phyloP scores from a whole-genome alignment of 2,329 filamentous ascomycete species.

The Chaetothyriales sp. region DNA sequence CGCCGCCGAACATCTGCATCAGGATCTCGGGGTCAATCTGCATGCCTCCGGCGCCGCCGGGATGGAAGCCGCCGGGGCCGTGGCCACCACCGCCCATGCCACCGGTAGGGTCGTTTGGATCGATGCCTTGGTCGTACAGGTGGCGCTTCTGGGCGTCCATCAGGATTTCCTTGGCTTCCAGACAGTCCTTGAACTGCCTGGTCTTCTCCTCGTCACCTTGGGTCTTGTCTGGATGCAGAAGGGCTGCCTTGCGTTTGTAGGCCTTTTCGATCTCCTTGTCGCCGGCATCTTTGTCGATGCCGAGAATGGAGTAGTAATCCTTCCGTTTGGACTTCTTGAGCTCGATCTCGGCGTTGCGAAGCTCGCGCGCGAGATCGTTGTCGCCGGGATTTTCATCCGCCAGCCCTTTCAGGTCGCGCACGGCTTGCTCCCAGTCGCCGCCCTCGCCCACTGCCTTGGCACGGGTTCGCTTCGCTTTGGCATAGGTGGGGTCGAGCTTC shows the following conservation, averaged over 20 bases:
- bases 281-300: slow-evolving; percentile 68
- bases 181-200: slow-evolving; percentile 92
- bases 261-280: slow-evolving; percentile 89
- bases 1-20: slow-evolving; percentile 37
- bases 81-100: slow-evolving; percentile 62
- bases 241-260: slow-evolving; percentile 85
- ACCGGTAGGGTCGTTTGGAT: slow-evolving; percentile 59
- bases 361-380: slow-evolving; percentile 64
- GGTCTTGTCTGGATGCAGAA: slow-evolving; percentile 97
- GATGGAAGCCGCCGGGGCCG: slow-evolving; percentile 27
- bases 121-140: slow-evolving; percentile 82
- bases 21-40: slow-evolving; percentile 25
- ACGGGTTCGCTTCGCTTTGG: slow-evolving; percentile 84
- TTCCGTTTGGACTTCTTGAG: slow-evolving; percentile 96
- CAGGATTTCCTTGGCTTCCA: slow-evolving; percentile 90
- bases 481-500: slow-evolving; percentile 67
- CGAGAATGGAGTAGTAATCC: slow-evolving; percentile 97
- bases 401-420: slow-evolving; percentile 77
- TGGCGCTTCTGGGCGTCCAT: slow-evolving; percentile 89
- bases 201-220: slow-evolving; percentile 71
- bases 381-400: slow-evolving; percentile 74
- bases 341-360: slow-evolving; percentile 82
- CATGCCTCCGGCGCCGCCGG: slow-evolving; percentile 31
- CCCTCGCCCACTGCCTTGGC: slow-evolving; percentile 77
- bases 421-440: slow-evolving; percentile 82